Percentiles rank a stretch among this genome's conserved stretches.
Evolutionary conservation across 495 filamentous ascomycete species (phyloP).

Genomic region (Penicillium argentinense): DNA sequence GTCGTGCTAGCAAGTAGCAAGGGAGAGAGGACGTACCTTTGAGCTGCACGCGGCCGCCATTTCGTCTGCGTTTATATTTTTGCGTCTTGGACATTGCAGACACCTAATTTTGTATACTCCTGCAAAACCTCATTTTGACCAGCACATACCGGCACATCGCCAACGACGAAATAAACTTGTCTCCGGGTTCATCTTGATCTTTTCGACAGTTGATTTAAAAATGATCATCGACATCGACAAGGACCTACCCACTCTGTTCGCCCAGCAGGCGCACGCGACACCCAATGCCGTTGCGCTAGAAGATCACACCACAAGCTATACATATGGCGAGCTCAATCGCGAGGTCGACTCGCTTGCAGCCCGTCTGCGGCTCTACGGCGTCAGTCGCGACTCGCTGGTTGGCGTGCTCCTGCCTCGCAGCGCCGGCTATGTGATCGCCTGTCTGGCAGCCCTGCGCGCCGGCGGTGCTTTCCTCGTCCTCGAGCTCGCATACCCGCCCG

Average conservation of each 20-base stretch:
- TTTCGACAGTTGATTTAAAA: background rate
- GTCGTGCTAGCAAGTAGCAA: too few relatives aligned
- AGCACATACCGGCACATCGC: too few relatives aligned
- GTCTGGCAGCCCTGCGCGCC: slow-evolving; percentile 63
- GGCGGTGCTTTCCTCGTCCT: slow-evolving; percentile 71
- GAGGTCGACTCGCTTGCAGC: slow-evolving; percentile 53
- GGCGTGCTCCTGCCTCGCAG: slow-evolving; percentile 66
- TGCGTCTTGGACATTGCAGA: background rate
- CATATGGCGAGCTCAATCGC: slow-evolving; percentile 61
- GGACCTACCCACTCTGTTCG: slow-evolving; percentile 62
- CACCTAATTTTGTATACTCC: background rate
- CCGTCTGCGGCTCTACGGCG: slow-evolving; percentile 56
- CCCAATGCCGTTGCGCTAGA: slow-evolving; percentile 62
- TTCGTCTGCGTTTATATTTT: slow-evolving; percentile 2
- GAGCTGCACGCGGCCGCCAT: background rate
- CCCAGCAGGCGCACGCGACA: slow-evolving; percentile 55
- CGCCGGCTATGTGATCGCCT: slow-evolving; percentile 69
- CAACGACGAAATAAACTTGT: too few relatives aligned
- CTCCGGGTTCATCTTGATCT: background rate
- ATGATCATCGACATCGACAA: slow-evolving; percentile 60
- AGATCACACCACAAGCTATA: slow-evolving; percentile 54
- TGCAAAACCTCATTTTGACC: too few relatives aligned
- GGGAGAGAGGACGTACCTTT: too few relatives aligned
- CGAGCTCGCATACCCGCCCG: slow-evolving; percentile 66
- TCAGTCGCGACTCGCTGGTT: slow-evolving; percentile 60